Percentiles rank a stretch among this genome's conserved stretches.
Evolutionary conservation across 164 flowering plant species (phyloP).

Genomic region (Malania oleifera): DNA sequence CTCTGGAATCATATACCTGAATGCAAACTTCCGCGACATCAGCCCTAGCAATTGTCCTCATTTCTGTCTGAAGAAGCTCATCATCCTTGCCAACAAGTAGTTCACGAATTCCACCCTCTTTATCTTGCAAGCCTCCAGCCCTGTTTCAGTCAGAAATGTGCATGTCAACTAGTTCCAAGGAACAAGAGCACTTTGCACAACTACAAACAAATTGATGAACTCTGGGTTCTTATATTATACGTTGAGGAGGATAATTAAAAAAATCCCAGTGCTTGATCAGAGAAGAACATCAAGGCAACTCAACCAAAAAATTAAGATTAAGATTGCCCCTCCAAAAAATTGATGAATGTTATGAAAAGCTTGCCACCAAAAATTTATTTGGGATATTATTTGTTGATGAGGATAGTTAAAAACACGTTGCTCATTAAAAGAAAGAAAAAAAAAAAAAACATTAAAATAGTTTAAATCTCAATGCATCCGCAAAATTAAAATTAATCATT

Average conservation of each 20-base stretch:
- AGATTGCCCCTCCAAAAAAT: too few relatives aligned
- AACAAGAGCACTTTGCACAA: not conserved
- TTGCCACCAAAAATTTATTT: too few relatives aligned
- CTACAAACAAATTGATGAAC: not conserved
- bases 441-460: too few relatives aligned
- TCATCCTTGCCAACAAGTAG: slow-evolving; percentile 90
- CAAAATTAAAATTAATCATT: too few relatives aligned
- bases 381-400: too few relatives aligned
- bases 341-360: too few relatives aligned
- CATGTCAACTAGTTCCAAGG: not conserved
- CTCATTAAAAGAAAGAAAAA: too few relatives aligned
- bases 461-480: too few relatives aligned
- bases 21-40: slow-evolving; percentile 99
- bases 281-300: too few relatives aligned
- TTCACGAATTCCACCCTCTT: slow-evolving; percentile 89
- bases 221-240: not conserved
- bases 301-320: too few relatives aligned
- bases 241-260: not conserved
- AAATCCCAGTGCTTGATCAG: too few relatives aligned
- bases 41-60: slow-evolving; percentile 66
- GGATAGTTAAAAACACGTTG: too few relatives aligned
- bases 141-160: slow-evolving; percentile 29
- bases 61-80: slow-evolving; percentile 80
- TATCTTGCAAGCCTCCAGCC: slow-evolving; percentile 95
- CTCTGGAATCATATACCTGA: slow-evolving; percentile 51